Evolutionary conservation across 306 rosid genomes (phyloP).

Genomic region (Aeschynomene evenia): DNA sequence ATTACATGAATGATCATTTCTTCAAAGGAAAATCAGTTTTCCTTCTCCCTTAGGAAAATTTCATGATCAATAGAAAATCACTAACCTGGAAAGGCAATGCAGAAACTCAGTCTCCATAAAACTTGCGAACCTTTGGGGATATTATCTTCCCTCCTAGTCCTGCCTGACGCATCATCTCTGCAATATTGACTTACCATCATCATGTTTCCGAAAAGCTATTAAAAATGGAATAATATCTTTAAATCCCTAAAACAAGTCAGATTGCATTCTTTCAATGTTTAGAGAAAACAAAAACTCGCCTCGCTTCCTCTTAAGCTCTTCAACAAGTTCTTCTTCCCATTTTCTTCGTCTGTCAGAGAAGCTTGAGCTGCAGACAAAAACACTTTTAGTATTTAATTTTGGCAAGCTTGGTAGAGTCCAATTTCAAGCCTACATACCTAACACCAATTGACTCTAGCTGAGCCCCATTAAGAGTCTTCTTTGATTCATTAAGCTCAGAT

Average conservation of each 20-base stretch:
- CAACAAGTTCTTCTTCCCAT: slow-evolving; percentile 88
- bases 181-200: slow-evolving; percentile 29
- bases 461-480: slow-evolving; percentile 46
- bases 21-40: slow-evolving; percentile 30
- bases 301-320: slow-evolving; percentile 74
- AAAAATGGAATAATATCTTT: too few relatives aligned
- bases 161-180: slow-evolving; percentile 80
- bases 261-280: not conserved
- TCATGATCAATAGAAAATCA: slow-evolving; percentile 33
- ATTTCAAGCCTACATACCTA: slow-evolving; percentile 46
- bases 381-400: slow-evolving; percentile 14
- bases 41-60: slow-evolving; percentile 37
- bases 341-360: slow-evolving; percentile 76
- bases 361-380: slow-evolving; percentile 49
- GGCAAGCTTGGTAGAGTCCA: not conserved
- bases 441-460: slow-evolving; percentile 47
- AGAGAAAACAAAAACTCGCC: slow-evolving; percentile 49
- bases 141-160: slow-evolving; percentile 63
- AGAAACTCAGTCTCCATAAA: slow-evolving; percentile 39
- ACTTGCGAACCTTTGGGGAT: slow-evolving; percentile 56
- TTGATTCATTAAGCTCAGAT: slow-evolving; percentile 60
- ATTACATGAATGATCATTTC: slow-evolving; percentile 32
- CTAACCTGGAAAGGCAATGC: slow-evolving; percentile 38
- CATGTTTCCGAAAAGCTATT: slow-evolving; percentile 23
- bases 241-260: not conserved